phyloP scores from a whole-genome alignment of 352 stramenopile species.

The Blastocystis sp. region DNA sequence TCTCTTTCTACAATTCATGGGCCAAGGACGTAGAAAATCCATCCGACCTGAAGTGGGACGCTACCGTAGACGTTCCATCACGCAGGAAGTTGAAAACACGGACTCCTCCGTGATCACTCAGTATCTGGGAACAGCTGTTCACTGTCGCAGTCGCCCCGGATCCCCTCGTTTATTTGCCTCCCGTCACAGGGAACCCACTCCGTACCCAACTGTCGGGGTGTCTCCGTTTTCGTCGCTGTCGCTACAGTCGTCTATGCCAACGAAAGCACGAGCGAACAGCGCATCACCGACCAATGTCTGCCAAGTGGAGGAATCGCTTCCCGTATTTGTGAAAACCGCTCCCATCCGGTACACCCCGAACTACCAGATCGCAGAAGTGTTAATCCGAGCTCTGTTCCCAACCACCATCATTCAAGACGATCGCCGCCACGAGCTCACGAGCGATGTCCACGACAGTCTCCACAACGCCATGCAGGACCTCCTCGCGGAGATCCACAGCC shows the following conservation, averaged over 20 bases:
- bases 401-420: constrained; percentile 29
- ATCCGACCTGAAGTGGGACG: not conserved
- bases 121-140: constrained; percentile 1
- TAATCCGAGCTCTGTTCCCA: not conserved
- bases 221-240: too few relatives aligned
- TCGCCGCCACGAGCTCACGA: not conserved
- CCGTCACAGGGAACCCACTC: not conserved
- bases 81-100: not conserved
- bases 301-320: not conserved
- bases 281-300: constrained; percentile 29
- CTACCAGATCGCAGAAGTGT: not conserved
- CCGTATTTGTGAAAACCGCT: constrained; percentile 12
- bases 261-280: not conserved
- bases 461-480: not conserved
- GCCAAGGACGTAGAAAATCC: constrained; percentile 21
- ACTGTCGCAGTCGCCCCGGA: not conserved
- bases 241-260: not conserved
- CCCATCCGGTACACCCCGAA: not conserved
- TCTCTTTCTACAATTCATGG: constrained; percentile 3
- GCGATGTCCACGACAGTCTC: not conserved
- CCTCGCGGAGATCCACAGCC: not conserved
- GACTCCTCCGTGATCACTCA: not conserved
- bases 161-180: not conserved
- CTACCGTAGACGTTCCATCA: not conserved
- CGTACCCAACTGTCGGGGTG: not conserved